Conservation (phyloP, 2,329 filamentous ascomycete genomes). For the Cordyceps fumosorosea region DNA sequence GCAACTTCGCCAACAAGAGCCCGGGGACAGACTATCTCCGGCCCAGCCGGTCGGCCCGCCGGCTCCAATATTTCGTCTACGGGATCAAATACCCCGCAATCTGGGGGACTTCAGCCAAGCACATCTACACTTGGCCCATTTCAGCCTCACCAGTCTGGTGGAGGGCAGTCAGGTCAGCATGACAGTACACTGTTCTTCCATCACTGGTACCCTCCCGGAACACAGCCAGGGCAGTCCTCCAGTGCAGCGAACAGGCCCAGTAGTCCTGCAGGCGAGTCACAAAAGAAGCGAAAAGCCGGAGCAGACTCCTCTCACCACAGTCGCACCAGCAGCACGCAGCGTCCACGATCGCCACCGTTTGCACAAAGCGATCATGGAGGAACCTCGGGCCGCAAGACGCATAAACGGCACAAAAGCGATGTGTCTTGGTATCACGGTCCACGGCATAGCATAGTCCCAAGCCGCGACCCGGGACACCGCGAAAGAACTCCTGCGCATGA, state of each 20-base stretch:
- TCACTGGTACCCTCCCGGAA: constrained; percentile 80
- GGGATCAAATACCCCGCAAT: constrained; percentile 38
- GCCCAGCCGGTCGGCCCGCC: constrained; percentile 31
- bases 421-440: constrained; percentile 28
- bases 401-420: constrained; percentile 32
- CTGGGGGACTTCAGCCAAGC: constrained; percentile 29
- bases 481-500: constrained; percentile 9
- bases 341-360: constrained; percentile 29
- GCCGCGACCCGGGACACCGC: background rate
- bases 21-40: constrained; percentile 43
- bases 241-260: constrained; percentile 58
- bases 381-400: constrained; percentile 19
- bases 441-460: constrained; percentile 16
- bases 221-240: constrained; percentile 45
- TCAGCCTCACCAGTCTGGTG: constrained; percentile 6
- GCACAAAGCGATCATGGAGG: constrained; percentile 23
- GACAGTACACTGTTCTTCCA: constrained; percentile 77
- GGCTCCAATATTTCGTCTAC: constrained; percentile 36
- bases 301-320: constrained; percentile 31
- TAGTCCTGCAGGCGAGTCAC: constrained; percentile 70
- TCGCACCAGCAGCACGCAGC: constrained; percentile 22
- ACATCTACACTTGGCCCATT: constrained; percentile 11
- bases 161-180: constrained; percentile 41
- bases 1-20: constrained; percentile 44
- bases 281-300: constrained; percentile 73